phyloP scores from a whole-genome alignment of 1,139 yeast species.

The Debaryomyces coudertii region DNA sequence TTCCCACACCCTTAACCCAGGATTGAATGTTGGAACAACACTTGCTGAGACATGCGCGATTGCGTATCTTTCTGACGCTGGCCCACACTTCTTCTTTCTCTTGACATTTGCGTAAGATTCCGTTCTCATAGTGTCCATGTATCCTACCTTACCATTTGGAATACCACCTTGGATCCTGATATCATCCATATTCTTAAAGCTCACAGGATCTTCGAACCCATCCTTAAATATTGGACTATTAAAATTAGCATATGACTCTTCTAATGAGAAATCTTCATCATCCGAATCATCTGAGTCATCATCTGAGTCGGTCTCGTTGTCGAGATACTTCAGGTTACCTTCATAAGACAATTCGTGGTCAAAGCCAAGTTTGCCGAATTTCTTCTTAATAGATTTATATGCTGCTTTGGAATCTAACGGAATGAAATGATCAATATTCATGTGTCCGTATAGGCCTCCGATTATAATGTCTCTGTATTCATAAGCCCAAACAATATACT shows the following conservation, averaged over 20 bases:
- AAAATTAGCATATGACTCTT: conserved; percentile 6
- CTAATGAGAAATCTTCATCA: conserved; percentile 14
- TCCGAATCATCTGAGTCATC: conserved; percentile 13
- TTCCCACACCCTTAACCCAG: conserved; percentile 84
- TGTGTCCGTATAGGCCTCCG: conserved; percentile 85
- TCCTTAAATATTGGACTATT: conserved; percentile 7
- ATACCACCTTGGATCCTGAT: conserved; percentile 55
- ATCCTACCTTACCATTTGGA: conserved; percentile 64
- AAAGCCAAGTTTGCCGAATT: conserved; percentile 16
- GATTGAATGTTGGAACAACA: conserved; percentile 84
- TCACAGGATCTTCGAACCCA: background rate
- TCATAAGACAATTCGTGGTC: conserved; percentile 13
- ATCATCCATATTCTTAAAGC: conserved; percentile 15
- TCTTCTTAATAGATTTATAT: conserved; percentile 50
- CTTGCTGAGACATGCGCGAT: conserved; percentile 73
- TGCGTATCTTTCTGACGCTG: conserved; percentile 59
- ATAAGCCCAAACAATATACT: conserved; percentile 74
- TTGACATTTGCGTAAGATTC: conserved; percentile 52
- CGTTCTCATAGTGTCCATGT: conserved; percentile 60
- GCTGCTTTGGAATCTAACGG: conserved; percentile 75
- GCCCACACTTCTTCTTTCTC: conserved; percentile 48
- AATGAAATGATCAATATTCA: conserved; percentile 85
- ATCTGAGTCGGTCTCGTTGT: conserved; percentile 17
- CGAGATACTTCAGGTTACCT: conserved; percentile 10
- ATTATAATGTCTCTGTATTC: conserved; percentile 81